Conservation (phyloP, 73 alveolate species). For the Tetrahymena malaccensis region DNA sequence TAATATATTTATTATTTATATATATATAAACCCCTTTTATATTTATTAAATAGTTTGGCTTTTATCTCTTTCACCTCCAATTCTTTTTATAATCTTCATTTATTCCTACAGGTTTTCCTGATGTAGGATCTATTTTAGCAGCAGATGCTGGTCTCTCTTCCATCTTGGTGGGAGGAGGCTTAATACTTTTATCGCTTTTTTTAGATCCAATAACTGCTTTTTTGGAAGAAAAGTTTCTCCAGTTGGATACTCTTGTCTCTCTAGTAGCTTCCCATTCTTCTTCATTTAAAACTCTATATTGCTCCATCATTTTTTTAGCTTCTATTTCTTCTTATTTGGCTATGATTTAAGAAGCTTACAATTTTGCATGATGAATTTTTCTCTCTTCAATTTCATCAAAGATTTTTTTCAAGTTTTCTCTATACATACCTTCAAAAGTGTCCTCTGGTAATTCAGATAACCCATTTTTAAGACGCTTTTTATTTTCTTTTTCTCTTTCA, state of each 20-base stretch:
- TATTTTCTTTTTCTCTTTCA: slow-evolving; percentile 74
- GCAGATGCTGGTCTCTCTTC: background rate
- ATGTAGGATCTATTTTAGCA: background rate
- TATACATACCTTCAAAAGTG: slow-evolving; percentile 56
- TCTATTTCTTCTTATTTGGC: slow-evolving; percentile 84
- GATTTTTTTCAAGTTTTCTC: slow-evolving; percentile 74
- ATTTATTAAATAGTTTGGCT: background rate
- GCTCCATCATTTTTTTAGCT: slow-evolving; percentile 55
- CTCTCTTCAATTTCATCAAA: slow-evolving; percentile 90
- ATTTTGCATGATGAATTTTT: slow-evolving; percentile 66
- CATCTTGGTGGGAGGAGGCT: background rate
- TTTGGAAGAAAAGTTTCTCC: slow-evolving; percentile 87
- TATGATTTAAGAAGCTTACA: slow-evolving; percentile 62
- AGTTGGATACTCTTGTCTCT: slow-evolving; percentile 84
- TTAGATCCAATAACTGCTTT: slow-evolving; percentile 44
- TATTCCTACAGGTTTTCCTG: background rate
- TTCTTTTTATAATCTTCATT: background rate
- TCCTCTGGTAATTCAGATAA: slow-evolving; percentile 70
- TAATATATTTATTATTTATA: too few relatives aligned
- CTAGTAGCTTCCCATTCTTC: slow-evolving; percentile 94
- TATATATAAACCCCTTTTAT: background rate
- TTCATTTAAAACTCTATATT: slow-evolving; percentile 66
- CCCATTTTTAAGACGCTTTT: slow-evolving; percentile 65
- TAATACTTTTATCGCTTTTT: background rate
- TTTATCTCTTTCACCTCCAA: background rate